These are phyloP conservation scores for Rhodosporidiobolus odoratus DNA, from an alignment of 768 basidiomycete species.

Conservation along the genomic window DNA sequence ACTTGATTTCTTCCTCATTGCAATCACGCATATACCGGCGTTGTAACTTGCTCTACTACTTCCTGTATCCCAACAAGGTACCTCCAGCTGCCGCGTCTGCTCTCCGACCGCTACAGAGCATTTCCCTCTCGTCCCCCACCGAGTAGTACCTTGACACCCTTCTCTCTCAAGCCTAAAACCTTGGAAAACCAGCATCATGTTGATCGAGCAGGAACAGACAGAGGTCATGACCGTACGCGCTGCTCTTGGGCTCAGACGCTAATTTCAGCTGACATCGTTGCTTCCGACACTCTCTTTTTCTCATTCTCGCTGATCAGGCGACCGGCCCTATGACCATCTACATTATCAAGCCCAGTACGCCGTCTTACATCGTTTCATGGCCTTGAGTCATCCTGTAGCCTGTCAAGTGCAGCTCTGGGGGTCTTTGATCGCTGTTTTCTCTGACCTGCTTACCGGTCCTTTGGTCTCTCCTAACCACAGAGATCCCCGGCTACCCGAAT, in stretches of 20 bases:
- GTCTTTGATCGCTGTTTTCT: not conserved
- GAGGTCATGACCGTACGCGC: conserved; percentile 43
- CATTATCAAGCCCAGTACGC: conserved; percentile 44
- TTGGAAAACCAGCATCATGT: conserved; percentile 36
- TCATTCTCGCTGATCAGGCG: not conserved
- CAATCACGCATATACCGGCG: too few relatives aligned
- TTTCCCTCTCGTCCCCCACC: not conserved
- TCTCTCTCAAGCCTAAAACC: not conserved
- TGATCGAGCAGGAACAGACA: conserved; percentile 47
- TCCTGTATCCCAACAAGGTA: too few relatives aligned
- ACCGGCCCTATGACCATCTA: conserved; percentile 47
- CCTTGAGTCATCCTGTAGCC: too few relatives aligned
- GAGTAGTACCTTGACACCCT: not conserved
- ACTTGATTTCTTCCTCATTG: too few relatives aligned
- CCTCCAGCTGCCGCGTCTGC: too few relatives aligned
- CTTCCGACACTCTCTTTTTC: too few relatives aligned
- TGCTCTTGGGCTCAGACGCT: too few relatives aligned
- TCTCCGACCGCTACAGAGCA: too few relatives aligned
- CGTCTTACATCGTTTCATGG: not conserved
- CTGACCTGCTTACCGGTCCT: not conserved
- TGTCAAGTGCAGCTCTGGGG: too few relatives aligned
- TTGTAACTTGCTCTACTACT: too few relatives aligned
- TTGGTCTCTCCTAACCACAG: conserved; percentile 11
- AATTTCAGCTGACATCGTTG: too few relatives aligned
- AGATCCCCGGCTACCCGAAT: conserved; percentile 48